Evolutionary conservation across 2,329 filamentous ascomycete species (phyloP), one percentile per base, ranked within the genome.

Genomic region (Pseudocercospora cruenta): DNA sequence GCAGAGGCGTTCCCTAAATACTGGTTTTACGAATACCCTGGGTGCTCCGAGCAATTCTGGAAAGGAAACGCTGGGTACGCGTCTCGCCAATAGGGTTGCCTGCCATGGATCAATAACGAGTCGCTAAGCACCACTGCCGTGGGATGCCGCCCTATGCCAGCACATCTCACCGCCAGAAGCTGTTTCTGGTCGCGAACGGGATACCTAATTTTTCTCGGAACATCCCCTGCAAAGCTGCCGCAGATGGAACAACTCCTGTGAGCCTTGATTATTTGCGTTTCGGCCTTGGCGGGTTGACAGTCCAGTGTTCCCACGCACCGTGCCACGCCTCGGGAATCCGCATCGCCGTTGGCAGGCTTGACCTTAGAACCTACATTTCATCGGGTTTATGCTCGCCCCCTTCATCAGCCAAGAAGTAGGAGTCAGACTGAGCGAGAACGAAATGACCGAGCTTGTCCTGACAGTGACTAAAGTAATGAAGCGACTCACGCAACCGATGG

Each of bases 91-190:
- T 65, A 49, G 63, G 63, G 57, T 43, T 22, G 47, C 33, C 12
- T 61, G 21, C 58, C 63, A 55, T 55, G 51, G 12, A 24, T 39
- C 28, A 39, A 22, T 33, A 33, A 58, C 54, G 54, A 58, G 22
- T 55, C 21, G 22, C 51, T 4, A 55, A 24, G 51, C 19, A 55
- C n/a, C 51, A 26, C 24, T 58, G 26, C 54, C 54, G 54, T 58
- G 54, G 54, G 54, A 58, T 58, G 54, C 51, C 51, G 54, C 54
- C 16, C 21, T 31, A 58, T 53, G 61, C 51, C 62, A 64, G 62
- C 62, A 60, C 62, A 60, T 60, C 62, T 64, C 62, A 60, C 62
- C 57, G 62, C 55, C 57, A 33, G 47, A 49, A 9, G 22, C 28
- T 39, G 39, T 8, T 58, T 26, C n/a, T 49, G 54, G 54, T 26